A percentile compares a stretch with the other conserved stretches of the same genome.
Conservation (phyloP, 2,329 filamentous ascomycete species). For the Xylaria sp. region DNA sequence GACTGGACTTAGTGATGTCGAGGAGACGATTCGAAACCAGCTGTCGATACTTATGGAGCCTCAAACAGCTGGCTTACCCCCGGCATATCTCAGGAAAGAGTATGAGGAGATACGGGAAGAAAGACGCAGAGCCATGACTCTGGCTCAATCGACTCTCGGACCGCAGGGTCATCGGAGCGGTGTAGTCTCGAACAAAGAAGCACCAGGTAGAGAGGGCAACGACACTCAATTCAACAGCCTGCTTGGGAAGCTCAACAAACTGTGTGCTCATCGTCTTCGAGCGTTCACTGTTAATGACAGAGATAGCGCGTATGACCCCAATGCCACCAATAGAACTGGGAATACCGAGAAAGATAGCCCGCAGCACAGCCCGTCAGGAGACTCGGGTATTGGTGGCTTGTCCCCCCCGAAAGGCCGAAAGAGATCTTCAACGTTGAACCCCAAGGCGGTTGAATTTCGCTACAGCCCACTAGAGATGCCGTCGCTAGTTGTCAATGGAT, state of each 20-base stretch:
- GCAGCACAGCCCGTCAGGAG: constrained; percentile 20
- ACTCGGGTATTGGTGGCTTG: constrained; percentile 29
- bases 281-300: constrained; percentile 21
- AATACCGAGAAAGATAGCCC: background rate
- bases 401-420: constrained; percentile 14
- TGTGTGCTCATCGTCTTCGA: constrained; percentile 23
- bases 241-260: constrained; percentile 32
- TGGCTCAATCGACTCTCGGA: constrained; percentile 8
- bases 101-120: constrained; percentile 26
- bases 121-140: constrained; percentile 9
- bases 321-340: background rate
- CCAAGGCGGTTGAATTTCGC: constrained; percentile 36
- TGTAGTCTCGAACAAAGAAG: background rate
- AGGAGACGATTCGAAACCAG: constrained; percentile 23
- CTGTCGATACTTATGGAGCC: constrained; percentile 29
- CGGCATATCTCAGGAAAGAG: constrained; percentile 25
- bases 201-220: background rate
- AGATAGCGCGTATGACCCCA: background rate
- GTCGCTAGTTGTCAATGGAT: background rate
- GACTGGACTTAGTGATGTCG: constrained; percentile 20
- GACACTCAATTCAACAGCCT: constrained; percentile 29
- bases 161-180: background rate
- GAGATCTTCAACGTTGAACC: constrained; percentile 33
- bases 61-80: constrained; percentile 34
- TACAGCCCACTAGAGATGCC: constrained; percentile 2